Conservation (phyloP, 352 stramenopile genomes). For the Bremia lactucae region DNA sequence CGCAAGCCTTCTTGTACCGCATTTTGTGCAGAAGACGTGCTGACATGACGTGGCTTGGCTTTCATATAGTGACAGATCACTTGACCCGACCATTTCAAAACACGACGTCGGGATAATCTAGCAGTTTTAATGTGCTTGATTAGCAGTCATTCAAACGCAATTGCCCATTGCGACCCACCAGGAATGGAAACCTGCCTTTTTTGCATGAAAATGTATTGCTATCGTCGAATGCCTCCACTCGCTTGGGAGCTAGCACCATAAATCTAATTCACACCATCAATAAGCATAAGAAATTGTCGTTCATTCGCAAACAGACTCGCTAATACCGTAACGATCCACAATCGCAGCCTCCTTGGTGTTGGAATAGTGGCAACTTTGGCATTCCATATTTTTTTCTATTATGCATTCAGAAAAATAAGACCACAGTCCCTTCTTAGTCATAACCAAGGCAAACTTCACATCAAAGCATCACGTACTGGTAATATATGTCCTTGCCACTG, state of each 20-base stretch:
- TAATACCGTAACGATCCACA: constrained; percentile 49
- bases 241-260: constrained; percentile 58
- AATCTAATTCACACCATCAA: constrained; percentile 30
- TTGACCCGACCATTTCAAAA: constrained; percentile 68
- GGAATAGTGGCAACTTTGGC: constrained; percentile 60
- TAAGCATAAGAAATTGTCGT: constrained; percentile 5
- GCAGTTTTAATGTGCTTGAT: neutral
- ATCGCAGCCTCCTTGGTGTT: constrained; percentile 61
- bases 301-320: neutral
- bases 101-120: constrained; percentile 65
- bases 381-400: constrained; percentile 67
- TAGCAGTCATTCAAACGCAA: neutral
- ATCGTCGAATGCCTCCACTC: constrained; percentile 73
- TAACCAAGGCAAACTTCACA: too few relatives aligned
- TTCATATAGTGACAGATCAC: constrained; percentile 62
- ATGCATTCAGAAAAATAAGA: constrained; percentile 3
- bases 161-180: constrained; percentile 40
- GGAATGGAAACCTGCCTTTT: constrained; percentile 65
- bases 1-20: too few relatives aligned
- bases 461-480: constrained; percentile 38
- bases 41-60: constrained; percentile 52
- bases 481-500: constrained; percentile 58
- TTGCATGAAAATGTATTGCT: constrained; percentile 78
- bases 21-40: constrained; percentile 74
- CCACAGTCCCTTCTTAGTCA: too few relatives aligned